phyloP scores from a whole-genome alignment of 169 alveolate genomes.

The Blepharisma undulans region DNA sequence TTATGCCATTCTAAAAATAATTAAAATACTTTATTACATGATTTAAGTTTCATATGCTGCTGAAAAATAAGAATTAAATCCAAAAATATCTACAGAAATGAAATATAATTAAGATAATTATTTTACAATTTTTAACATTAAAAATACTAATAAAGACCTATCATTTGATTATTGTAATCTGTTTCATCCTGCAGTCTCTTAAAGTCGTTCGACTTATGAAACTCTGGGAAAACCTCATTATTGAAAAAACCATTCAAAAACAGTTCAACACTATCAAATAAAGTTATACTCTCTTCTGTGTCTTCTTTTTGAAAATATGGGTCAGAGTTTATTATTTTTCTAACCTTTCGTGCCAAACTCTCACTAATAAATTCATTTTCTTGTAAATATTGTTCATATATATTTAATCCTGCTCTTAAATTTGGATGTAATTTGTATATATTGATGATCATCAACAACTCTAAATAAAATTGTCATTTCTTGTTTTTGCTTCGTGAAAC shows the following conservation, averaged over 20 bases:
- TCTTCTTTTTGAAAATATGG: neutral
- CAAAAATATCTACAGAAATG: too few relatives aligned
- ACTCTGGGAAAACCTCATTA: neutral
- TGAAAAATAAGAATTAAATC: too few relatives aligned
- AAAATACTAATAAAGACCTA: neutral
- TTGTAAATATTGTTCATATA: neutral
- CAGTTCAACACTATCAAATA: neutral
- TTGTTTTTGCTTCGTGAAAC: neutral
- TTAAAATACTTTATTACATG: too few relatives aligned
- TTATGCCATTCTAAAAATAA: too few relatives aligned
- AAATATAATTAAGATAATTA: too few relatives aligned
- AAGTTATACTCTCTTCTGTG: neutral
- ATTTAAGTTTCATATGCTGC: too few relatives aligned
- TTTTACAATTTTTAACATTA: neutral
- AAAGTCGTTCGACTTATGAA: neutral
- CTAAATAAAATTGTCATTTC: neutral
- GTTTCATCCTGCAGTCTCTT: neutral
- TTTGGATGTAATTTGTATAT: neutral
- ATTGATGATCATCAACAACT: neutral
- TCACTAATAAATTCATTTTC: neutral
- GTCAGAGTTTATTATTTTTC: neutral
- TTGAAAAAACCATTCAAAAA: neutral
- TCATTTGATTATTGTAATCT: neutral
- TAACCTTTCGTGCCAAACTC: neutral
- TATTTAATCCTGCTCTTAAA: neutral